These are phyloP conservation scores for Imleria badia DNA, from an alignment of 768 basidiomycete species.

Conservation along the genomic window DNA sequence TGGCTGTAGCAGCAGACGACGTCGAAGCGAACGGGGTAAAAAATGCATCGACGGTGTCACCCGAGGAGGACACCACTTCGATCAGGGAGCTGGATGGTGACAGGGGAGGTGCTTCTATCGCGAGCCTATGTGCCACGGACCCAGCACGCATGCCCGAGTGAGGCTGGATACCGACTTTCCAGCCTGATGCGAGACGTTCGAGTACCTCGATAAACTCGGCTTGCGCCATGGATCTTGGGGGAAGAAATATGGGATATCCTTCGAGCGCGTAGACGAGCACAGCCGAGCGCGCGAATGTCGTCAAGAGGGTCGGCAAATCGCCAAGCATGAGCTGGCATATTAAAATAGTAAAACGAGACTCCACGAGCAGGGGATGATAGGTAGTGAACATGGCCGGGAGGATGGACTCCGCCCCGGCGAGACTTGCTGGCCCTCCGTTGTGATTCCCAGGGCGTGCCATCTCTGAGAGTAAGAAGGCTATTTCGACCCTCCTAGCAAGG, in stretches of 20 bases:
- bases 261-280: slow-evolving; percentile 77
- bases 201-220: slow-evolving; percentile 86
- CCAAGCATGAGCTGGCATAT: slow-evolving; percentile 76
- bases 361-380: slow-evolving; percentile 87
- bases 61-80: slow-evolving; percentile 26
- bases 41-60: slow-evolving; percentile 17
- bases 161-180: slow-evolving; percentile 64
- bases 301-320: slow-evolving; percentile 62
- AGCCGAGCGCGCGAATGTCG: slow-evolving; percentile 65
- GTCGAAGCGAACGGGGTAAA: slow-evolving; percentile 20
- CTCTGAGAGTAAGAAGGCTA: slow-evolving; percentile 70
- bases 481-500: slow-evolving; percentile 55
- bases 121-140: slow-evolving; percentile 41
- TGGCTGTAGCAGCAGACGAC: slow-evolving; percentile 19
- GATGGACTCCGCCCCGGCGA: slow-evolving; percentile 38
- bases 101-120: slow-evolving; percentile 37
- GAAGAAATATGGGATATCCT: slow-evolving; percentile 85
- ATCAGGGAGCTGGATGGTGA: slow-evolving; percentile 24
- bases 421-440: slow-evolving; percentile 29
- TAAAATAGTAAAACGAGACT: slow-evolving; percentile 80
- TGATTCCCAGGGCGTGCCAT: slow-evolving; percentile 63
- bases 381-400: slow-evolving; percentile 73
- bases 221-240: slow-evolving; percentile 86
- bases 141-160: slow-evolving; percentile 43
- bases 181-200: slow-evolving; percentile 76